phyloP scores from a whole-genome alignment of 2,329 filamentous ascomycete genomes.

The Penicillium sp. region DNA sequence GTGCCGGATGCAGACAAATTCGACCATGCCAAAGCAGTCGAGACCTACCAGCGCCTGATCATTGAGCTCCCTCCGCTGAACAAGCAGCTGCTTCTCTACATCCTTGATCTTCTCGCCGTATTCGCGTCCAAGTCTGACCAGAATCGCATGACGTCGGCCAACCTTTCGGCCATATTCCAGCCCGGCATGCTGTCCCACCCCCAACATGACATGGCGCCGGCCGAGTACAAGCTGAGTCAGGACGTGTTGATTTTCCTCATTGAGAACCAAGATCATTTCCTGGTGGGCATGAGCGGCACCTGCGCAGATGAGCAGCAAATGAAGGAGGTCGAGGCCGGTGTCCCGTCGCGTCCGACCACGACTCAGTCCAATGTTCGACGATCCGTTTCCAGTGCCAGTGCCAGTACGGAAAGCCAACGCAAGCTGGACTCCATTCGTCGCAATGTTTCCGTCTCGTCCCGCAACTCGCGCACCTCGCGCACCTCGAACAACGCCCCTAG shows the following conservation, averaged over 20 bases:
- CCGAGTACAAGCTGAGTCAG: conserved; percentile 92
- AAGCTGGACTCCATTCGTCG: conserved; percentile 74
- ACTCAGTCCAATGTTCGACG: conserved; percentile 54
- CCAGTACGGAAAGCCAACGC: conserved; percentile 79
- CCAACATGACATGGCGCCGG: conserved; percentile 88
- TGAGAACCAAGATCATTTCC: conserved; percentile 96
- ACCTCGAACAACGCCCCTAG: conserved; percentile 69
- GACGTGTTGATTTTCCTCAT: conserved; percentile 97
- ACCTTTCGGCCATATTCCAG: conserved; percentile 95
- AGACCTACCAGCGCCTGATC: conserved; percentile 82
- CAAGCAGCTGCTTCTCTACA: conserved; percentile 89
- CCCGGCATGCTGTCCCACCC: conserved; percentile 94
- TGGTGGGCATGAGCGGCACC: conserved; percentile 98
- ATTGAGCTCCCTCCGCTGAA: conserved; percentile 91
- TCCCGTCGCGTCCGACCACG: conserved; percentile 41
- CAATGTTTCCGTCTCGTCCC: conserved; percentile 91
- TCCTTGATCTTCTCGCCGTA: conserved; percentile 90
- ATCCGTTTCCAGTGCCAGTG: conserved; percentile 84
- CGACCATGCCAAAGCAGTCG: conserved; percentile 72
- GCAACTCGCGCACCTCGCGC: conserved; percentile 61
- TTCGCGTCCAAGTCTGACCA: conserved; percentile 96
- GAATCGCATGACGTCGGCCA: conserved; percentile 95
- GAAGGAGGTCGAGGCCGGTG: conserved; percentile 67
- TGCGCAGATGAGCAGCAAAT: conserved; percentile 82
- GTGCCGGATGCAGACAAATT: conserved; percentile 70